Evolutionary conservation across 495 filamentous ascomycete genomes (phyloP), one percentile per base, ranked within the genome.

Genomic region (Terfezia boudieri): DNA sequence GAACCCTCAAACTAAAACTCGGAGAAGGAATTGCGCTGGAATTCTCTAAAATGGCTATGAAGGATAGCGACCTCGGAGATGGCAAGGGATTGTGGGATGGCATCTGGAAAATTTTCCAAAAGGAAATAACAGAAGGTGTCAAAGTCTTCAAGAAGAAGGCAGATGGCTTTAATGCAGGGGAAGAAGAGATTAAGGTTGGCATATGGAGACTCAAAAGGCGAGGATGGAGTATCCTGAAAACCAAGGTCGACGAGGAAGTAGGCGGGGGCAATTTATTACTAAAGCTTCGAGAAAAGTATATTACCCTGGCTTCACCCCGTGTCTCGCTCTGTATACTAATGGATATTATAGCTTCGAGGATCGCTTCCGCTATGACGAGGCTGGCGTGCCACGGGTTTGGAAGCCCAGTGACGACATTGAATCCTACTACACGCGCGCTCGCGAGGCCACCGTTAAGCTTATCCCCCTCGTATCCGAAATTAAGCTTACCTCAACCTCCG

Each of bases 351-450:
- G 59, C 68, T 98, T 98, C 59, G 90, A 98, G 62, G 90, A 98
- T 69, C 94, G 92, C 65, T 98, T 98, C 75, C 83, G 90, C 55
- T 98, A 98, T 61, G 92, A 98, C 58, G 88, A 93, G 50, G 79
- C 78, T 12, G 92, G 92, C 37, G 92, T 98, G 3, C 90, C 90
- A 5, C 74, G 90, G 38, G 94, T 98, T 63, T 98, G 90, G 90
- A 81, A 92, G 20, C 90, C 90, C 2, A 88, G 82, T 0, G 90
- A 98, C 66, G 90, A 96, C 65, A 96, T 98, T 61, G 92, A 98
- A 67, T 86, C 87, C 49, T 68, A 89, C 51, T 98, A 95, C 65
- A 94, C 88, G 11, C 77, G 76, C 50, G 86, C 90, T 10, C 82
- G 87, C 54, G 88, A 95, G 62, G 87, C 85, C 1, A 98, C 90